Evolutionary conservation across 2,329 filamentous ascomycete genomes (phyloP).

Genomic region (Calonectria honghensis): DNA sequence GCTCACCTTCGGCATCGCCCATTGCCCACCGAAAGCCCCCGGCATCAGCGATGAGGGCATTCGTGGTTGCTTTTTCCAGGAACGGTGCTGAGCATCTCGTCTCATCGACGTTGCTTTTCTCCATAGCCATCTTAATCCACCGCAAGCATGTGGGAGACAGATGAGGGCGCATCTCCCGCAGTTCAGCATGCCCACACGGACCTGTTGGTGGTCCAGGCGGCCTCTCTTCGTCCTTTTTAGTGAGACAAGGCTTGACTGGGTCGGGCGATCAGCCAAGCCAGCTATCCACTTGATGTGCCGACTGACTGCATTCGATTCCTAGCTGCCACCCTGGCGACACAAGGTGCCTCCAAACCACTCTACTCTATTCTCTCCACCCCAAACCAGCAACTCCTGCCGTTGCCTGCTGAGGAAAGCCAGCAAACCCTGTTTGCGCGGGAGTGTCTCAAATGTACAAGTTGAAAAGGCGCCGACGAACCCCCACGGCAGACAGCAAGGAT

Average conservation of each 20-base stretch:
- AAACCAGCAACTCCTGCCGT: constrained; percentile 33
- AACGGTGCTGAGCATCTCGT: constrained; percentile 12
- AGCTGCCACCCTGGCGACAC: constrained; percentile 39
- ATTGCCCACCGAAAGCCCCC: constrained; percentile 21
- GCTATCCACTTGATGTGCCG: constrained; percentile 42
- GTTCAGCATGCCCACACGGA: constrained; percentile 50
- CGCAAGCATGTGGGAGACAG: constrained; percentile 45
- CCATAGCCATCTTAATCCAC: constrained; percentile 45
- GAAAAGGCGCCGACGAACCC: constrained; percentile 39
- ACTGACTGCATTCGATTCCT: constrained; percentile 43
- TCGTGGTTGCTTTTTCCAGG: constrained; percentile 26
- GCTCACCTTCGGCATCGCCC: constrained; percentile 28
- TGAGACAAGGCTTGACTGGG: constrained; percentile 53
- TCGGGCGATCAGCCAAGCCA: constrained; percentile 52
- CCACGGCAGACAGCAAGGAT: constrained; percentile 47
- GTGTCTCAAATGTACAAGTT: constrained; percentile 32
- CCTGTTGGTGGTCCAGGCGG: constrained; percentile 50
- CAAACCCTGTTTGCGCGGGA: constrained; percentile 19
- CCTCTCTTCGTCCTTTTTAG: constrained; percentile 28
- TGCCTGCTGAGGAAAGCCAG: constrained; percentile 15
- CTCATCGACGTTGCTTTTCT: constrained; percentile 49
- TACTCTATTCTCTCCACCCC: constrained; percentile 21
- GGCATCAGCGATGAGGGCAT: not conserved
- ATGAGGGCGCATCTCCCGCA: constrained; percentile 49
- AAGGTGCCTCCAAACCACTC: constrained; percentile 20